Conservation (phyloP, 2,329 filamentous ascomycete genomes). For the Knufia petricola region DNA sequence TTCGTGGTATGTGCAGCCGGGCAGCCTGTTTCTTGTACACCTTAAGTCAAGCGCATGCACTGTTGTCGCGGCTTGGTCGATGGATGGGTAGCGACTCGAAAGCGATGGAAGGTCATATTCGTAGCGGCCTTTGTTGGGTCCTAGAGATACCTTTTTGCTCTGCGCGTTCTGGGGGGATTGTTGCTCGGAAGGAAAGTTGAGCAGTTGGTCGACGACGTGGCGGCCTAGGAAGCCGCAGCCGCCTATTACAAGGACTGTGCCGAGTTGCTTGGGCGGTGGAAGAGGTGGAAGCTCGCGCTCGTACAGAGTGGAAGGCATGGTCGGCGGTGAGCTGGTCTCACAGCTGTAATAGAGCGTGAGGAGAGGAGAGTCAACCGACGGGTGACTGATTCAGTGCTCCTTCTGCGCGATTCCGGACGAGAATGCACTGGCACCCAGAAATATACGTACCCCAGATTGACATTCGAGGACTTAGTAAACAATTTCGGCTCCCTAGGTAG, state of each 20-base stretch:
- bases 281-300: constrained; percentile 14
- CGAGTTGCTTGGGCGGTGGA: constrained; percentile 39
- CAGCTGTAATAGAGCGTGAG: too few species aligned
- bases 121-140: constrained; percentile 5
- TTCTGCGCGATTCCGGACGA: neutral
- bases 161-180: constrained; percentile 22
- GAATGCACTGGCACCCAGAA: neutral
- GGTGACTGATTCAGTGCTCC: neutral
- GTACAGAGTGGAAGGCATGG: constrained; percentile 8
- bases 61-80: constrained; percentile 35
- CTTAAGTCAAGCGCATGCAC: constrained; percentile 65
- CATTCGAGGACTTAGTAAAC: neutral
- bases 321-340: too few species aligned
- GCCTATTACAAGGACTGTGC: constrained; percentile 67
- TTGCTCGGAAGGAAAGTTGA: constrained; percentile 47
- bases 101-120: constrained; percentile 30
- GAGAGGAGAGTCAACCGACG: too few species aligned
- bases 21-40: constrained; percentile 57
- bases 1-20: constrained; percentile 58
- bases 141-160: neutral
- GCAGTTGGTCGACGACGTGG: constrained; percentile 66
- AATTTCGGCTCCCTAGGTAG: neutral
- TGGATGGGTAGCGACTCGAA: constrained; percentile 33
- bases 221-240: constrained; percentile 78
- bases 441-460: constrained; percentile 6